Percentiles rank a stretch among this genome's conserved stretches.
Evolutionary conservation across 2,329 filamentous ascomycete species (phyloP).

Genomic region (Ophiostoma sp.): DNA sequence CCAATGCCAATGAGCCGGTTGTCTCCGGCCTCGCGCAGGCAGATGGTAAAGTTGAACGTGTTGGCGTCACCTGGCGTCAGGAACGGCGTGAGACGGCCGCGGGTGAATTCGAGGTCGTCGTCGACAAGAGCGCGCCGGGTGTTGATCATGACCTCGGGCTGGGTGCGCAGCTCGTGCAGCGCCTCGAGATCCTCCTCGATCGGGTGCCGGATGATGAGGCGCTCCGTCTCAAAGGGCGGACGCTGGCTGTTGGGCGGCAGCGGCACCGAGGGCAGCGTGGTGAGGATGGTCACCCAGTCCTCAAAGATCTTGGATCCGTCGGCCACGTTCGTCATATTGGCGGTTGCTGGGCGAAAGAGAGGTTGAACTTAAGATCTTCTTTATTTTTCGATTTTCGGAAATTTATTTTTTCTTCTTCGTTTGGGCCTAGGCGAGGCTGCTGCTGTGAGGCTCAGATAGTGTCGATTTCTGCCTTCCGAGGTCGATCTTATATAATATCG

Average conservation of each 20-base stretch:
- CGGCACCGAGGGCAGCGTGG: slow-evolving; percentile 47
- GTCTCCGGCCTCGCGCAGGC: slow-evolving; percentile 44
- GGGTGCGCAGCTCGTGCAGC: slow-evolving; percentile 54
- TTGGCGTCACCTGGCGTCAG: slow-evolving; percentile 52
- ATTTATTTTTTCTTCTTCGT: too few species aligned
- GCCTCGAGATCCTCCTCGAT: slow-evolving; percentile 50
- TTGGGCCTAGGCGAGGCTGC: neutral
- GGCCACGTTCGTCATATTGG: neutral
- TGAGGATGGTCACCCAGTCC: slow-evolving; percentile 52
- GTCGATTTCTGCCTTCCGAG: neutral
- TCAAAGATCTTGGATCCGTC: slow-evolving; percentile 39
- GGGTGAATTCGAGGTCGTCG: slow-evolving; percentile 46
- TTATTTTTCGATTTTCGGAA: neutral
- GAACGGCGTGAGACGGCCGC: slow-evolving; percentile 41
- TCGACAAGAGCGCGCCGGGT: slow-evolving; percentile 49
- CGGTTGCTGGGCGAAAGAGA: neutral
- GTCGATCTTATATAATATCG: neutral
- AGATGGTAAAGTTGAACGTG: slow-evolving; percentile 58
- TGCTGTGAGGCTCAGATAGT: neutral
- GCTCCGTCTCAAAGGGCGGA: slow-evolving; percentile 48
- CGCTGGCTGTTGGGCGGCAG: slow-evolving; percentile 45
- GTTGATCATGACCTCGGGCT: slow-evolving; percentile 64
- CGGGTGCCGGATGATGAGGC: slow-evolving; percentile 57
- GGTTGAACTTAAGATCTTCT: neutral
- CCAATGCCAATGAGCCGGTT: slow-evolving; percentile 49